phyloP scores from a whole-genome alignment of 75 land plant genomes.

The Pinus taeda region DNA sequence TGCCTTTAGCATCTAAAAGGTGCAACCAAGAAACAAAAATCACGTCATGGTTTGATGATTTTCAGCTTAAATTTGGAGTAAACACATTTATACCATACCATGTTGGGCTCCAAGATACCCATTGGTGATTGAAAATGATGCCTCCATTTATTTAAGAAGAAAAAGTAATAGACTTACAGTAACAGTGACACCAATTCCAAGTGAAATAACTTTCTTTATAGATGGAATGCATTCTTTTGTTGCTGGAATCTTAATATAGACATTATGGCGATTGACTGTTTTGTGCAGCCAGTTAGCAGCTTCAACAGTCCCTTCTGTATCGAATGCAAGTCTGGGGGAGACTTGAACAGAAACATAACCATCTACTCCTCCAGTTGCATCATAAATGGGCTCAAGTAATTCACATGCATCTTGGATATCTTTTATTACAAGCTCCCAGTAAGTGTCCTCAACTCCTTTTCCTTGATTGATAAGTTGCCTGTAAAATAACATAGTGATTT shows the following conservation, averaged over 20 bases:
- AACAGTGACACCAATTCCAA: slow-evolving; percentile 94
- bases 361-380: slow-evolving; percentile 81
- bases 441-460: slow-evolving; percentile 75
- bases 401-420: slow-evolving; percentile 98
- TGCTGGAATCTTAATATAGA: slow-evolving; percentile 94
- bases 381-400: slow-evolving; percentile 76
- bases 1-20: not conserved
- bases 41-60: no score
- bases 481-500: slow-evolving; percentile 3
- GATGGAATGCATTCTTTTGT: slow-evolving; percentile 84
- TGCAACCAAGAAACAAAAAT: not conserved
- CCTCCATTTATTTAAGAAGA: no score
- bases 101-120: no score
- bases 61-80: no score
- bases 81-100: no score
- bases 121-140: not conserved
- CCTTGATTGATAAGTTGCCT: slow-evolving; percentile 84
- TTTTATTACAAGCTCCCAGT: slow-evolving; percentile 93
- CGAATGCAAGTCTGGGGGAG: slow-evolving; percentile 86
- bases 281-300: slow-evolving; percentile 94
- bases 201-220: slow-evolving; percentile 64
- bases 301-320: slow-evolving; percentile 71
- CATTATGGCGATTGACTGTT: slow-evolving; percentile 74
- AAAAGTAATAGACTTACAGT: slow-evolving; percentile 61
- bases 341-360: slow-evolving; percentile 98